Base-by-base conservation (phyloP, 2,329 filamentous ascomycete genomes). In the Colletotrichum sidae region DNA sequence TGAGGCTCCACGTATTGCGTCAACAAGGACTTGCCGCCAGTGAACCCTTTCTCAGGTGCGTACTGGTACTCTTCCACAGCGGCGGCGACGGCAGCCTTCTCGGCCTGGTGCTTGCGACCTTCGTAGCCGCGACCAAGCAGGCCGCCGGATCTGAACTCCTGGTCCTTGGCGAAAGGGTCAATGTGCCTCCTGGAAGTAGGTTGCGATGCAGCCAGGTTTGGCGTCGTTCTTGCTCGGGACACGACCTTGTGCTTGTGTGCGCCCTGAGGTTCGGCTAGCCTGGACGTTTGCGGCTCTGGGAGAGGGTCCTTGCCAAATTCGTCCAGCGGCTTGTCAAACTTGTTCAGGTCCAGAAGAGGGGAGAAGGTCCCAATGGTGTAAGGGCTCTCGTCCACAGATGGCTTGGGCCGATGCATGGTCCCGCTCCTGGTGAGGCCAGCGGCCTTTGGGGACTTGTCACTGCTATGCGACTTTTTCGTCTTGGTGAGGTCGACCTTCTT, bases 291-390 rank as follows among this genome's bases (percentile, higher is more conserved):
- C 67, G 60, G 69, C 60, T 75, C 65, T 1, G 75, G 71, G 13
- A 76, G 70, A 60, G 80, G 76, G 61, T 83, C 78, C 55, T 83
- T 84, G 13, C 81, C 81, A 56, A 83, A 83, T 12, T 84, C 80
- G 11, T 84, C 83, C 1, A 84, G 67, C 8, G 82, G 80, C 71
- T 84, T 83, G 63, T 86, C 83, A 70, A 90, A 88, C 8, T 84
- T 81, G 44, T 84, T 80, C 72, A 89, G 78, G 65, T 93, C 88
- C 8, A 94, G 76, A 4, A 94, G 77, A 1, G 92, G 90, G 69
- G 88, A 83, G 75, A 92, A 92, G 2, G 86, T 84, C 6, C 90
- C 90, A 55, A 92, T 90, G 71, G 79, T 88, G 82, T 83, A 92
- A 59, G 79, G 86, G 70, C 75, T 82, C 66, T 84, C 81, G 42